Conservation (phyloP, 352 stramenopile species). For the Phytophthora uliginosa region DNA sequence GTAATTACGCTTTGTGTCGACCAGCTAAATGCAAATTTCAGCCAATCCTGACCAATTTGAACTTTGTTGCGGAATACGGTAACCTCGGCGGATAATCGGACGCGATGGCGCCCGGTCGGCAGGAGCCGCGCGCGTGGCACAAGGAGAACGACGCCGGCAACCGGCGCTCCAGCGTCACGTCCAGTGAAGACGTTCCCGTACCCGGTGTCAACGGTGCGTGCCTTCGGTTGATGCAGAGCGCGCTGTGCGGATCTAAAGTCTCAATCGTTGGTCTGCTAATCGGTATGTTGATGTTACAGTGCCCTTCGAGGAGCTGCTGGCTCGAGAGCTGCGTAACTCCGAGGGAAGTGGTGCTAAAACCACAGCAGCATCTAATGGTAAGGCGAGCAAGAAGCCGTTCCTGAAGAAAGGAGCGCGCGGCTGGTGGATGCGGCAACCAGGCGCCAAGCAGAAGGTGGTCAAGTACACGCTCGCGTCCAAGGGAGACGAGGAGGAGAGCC, state of each 20-base stretch:
- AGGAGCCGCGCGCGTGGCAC: slow-evolving; percentile 12
- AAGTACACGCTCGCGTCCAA: slow-evolving; percentile 74
- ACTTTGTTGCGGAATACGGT: neutral
- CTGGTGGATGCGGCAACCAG: slow-evolving; percentile 84
- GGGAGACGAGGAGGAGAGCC: slow-evolving; percentile 33
- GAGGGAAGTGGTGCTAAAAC: slow-evolving; percentile 10
- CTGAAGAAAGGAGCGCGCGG: slow-evolving; percentile 81
- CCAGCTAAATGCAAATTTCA: slow-evolving; percentile 21
- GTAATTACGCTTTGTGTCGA: slow-evolving; percentile 28
- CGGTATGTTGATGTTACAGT: slow-evolving; percentile 31
- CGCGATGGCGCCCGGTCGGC: slow-evolving; percentile 21
- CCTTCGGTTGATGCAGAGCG: neutral
- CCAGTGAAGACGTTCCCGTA: slow-evolving; percentile 31
- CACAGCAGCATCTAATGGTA: neutral
- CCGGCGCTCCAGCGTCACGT: slow-evolving; percentile 19
- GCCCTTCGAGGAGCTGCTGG: slow-evolving; percentile 79
- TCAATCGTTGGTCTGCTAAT: neutral
- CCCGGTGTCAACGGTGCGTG: slow-evolving; percentile 28
- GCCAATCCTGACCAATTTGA: slow-evolving; percentile 18
- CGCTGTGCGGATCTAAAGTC: neutral
- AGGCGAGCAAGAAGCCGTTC: slow-evolving; percentile 61
- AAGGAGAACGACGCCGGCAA: slow-evolving; percentile 42
- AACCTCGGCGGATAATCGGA: neutral
- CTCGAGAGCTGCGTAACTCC: slow-evolving; percentile 66
- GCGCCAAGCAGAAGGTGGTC: slow-evolving; percentile 59